Conservation (phyloP, 208 protist genomes). For the Zelonia costaricensis region DNA sequence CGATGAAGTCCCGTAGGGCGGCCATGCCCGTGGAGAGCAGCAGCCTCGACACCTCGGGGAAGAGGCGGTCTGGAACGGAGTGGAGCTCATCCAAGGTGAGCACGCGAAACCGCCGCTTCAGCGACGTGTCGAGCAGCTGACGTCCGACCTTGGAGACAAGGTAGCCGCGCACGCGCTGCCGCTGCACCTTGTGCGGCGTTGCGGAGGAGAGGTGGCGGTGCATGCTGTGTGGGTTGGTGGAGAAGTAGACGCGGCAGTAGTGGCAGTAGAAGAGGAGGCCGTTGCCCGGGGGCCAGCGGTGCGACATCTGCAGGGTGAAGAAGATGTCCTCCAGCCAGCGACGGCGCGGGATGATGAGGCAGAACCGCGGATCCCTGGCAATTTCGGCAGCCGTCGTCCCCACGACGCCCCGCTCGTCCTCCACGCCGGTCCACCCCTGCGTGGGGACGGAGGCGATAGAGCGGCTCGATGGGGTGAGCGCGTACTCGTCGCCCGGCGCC, state of each 20-base stretch:
- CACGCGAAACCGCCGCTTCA: slow-evolving; percentile 2
- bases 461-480: neutral
- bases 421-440: too few relatives aligned
- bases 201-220: slow-evolving; percentile 9
- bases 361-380: neutral
- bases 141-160: neutral
- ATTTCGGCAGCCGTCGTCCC: too few relatives aligned
- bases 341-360: slow-evolving; percentile 6
- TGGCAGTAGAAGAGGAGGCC: slow-evolving; percentile 14
- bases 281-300: neutral
- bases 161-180: slow-evolving; percentile 4
- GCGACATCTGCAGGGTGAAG: slow-evolving; percentile 5
- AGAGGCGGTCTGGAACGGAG: neutral
- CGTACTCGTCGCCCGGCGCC: neutral
- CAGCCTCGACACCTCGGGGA: neutral
- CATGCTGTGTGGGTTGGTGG: neutral
- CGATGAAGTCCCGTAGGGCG: neutral
- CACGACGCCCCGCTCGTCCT: neutral
- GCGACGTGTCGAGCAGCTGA: neutral
- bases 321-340: slow-evolving; percentile 9
- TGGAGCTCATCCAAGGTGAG: neutral
- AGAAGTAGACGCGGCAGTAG: slow-evolving; percentile 18
- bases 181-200: slow-evolving; percentile 1
- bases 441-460: neutral
- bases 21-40: neutral